phyloP scores from a whole-genome alignment of 768 basidiomycete genomes.

The Podaxis mareebaensis region DNA sequence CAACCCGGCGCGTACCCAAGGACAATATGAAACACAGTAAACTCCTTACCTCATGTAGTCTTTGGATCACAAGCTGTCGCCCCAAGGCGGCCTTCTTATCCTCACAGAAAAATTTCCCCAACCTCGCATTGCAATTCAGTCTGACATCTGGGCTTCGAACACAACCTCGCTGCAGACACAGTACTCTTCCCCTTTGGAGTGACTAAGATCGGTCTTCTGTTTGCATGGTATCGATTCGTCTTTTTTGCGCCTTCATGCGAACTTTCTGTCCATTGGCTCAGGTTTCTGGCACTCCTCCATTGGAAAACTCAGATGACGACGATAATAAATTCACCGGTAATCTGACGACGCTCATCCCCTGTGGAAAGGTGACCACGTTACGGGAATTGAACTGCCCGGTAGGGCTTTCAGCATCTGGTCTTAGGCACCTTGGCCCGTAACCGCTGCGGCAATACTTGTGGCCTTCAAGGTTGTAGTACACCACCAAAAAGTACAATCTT shows the following conservation, averaged over 20 bases:
- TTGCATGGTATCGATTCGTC: conserved; percentile 60
- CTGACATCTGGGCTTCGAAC: conserved; percentile 63
- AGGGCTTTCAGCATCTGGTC: too few relatives aligned
- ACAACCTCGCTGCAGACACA: conserved; percentile 45
- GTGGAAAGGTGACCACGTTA: conserved; percentile 21
- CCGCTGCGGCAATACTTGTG: neutral
- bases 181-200: conserved; percentile 47
- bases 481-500: neutral
- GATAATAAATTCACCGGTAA: conserved; percentile 58
- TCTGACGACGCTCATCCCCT: conserved; percentile 50
- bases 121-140: conserved; percentile 54
- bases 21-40: conserved; percentile 67
- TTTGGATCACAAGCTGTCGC: conserved; percentile 70
- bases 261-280: conserved; percentile 23
- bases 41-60: conserved; percentile 64
- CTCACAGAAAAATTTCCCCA: neutral
- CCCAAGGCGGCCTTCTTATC: conserved; percentile 56
- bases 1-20: conserved; percentile 58
- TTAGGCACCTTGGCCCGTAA: too few relatives aligned
- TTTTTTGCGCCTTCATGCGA: neutral
- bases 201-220: conserved; percentile 55
- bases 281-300: conserved; percentile 70
- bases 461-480: neutral
- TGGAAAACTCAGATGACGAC: conserved; percentile 48
- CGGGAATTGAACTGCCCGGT: too few relatives aligned